Percentiles rank a stretch among this genome's conserved stretches.
These are phyloP conservation scores for Forsythia suspensa DNA, from an alignment of 257 asterid species.

Conservation along the genomic window DNA sequence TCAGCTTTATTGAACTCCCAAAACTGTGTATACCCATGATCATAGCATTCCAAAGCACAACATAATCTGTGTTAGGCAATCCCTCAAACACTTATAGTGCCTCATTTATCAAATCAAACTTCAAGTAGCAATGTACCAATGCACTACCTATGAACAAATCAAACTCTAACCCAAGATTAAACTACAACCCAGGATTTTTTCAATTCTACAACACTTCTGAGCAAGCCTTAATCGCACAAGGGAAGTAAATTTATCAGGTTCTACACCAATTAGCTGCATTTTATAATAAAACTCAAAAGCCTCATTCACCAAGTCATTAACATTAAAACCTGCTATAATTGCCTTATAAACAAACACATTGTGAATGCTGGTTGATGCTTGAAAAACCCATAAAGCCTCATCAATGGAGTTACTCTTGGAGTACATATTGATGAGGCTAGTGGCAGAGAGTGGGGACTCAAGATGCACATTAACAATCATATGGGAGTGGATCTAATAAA, in stretches of 20 bases:
- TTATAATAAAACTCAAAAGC: conserved; percentile 45
- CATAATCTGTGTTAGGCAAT: conserved; percentile 61
- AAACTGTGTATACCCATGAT: conserved; percentile 63
- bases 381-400: conserved; percentile 60
- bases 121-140: conserved; percentile 55
- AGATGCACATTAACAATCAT: conserved; percentile 53
- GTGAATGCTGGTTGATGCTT: conserved; percentile 39
- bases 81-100: conserved; percentile 64
- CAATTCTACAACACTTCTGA: conserved; percentile 33
- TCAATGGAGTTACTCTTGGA: conserved; percentile 65
- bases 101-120: conserved; percentile 48
- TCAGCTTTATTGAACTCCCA: conserved; percentile 47
- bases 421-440: conserved; percentile 91
- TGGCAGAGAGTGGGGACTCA: conserved; percentile 58
- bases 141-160: conserved; percentile 76
- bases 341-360: conserved; percentile 72
- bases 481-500: conserved; percentile 37
- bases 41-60: conserved; percentile 83
- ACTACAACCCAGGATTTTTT: conserved; percentile 50
- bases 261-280: conserved; percentile 57
- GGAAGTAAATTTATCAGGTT: conserved; percentile 80
- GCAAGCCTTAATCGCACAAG: conserved; percentile 78
- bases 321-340: conserved; percentile 59
- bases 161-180: conserved; percentile 52
- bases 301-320: conserved; percentile 33